A percentile compares a stretch with the other conserved stretches of the same genome.
phyloP scores from a whole-genome alignment of 371 early-diverging fungal genomes.

The Globomyces sp. region DNA sequence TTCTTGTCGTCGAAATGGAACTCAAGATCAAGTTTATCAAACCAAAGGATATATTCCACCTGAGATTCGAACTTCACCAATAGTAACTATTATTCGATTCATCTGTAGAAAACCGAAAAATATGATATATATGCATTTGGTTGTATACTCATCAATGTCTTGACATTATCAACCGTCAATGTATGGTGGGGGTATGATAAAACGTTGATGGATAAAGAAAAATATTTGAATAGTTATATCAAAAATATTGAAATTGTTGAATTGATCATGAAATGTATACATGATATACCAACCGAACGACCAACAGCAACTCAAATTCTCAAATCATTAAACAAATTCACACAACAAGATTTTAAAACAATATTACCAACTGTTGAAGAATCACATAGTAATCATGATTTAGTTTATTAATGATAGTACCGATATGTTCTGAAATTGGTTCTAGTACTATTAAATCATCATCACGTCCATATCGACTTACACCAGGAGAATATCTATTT shows the following conservation, averaged over 20 bases:
- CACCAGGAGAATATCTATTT: no score
- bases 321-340: no score
- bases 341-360: no score
- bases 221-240: slow-evolving; percentile 2
- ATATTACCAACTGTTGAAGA: no score
- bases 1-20: neutral
- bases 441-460: no score
- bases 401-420: no score
- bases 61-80: neutral
- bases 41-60: slow-evolving; percentile 1
- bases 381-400: no score
- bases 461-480: no score
- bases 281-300: neutral
- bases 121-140: slow-evolving; percentile 13
- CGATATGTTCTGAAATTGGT: no score
- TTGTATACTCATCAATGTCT: neutral
- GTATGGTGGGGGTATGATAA: neutral
- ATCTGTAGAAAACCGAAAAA: slow-evolving; percentile 7
- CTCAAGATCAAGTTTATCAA: neutral
- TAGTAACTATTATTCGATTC: neutral
- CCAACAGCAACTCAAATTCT: neutral
- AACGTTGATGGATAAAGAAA: neutral
- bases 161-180: neutral
- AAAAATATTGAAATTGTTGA: neutral
- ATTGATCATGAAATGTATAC: neutral